Evolutionary conservation across 768 basidiomycete genomes (phyloP).

Genomic region (Stropharia rugosoannulata): DNA sequence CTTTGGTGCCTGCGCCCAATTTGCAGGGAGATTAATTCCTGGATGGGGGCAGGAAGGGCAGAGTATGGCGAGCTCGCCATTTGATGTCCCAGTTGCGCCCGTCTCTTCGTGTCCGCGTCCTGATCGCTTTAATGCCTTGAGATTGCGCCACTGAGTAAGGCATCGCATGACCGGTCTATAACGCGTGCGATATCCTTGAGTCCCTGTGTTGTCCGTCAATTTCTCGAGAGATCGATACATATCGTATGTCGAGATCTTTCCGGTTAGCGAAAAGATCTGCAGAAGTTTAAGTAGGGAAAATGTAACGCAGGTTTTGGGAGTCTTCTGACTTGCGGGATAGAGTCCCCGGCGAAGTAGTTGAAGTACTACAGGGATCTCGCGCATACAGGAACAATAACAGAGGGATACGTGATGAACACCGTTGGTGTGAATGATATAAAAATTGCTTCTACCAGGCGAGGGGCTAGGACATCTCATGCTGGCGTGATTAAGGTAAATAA

Average conservation of each 20-base stretch:
- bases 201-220: conserved; percentile 2
- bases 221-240: conserved; percentile 6
- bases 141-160: conserved; percentile 19
- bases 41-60: conserved; percentile 30
- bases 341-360: too few relatives aligned
- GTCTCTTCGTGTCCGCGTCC: conserved; percentile 21
- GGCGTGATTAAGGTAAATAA: conserved; percentile 3
- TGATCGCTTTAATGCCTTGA: conserved; percentile 23
- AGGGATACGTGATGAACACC: conserved; percentile 14
- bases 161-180: not conserved
- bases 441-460: not conserved
- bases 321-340: too few relatives aligned
- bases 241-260: not conserved
- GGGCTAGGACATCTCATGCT: not conserved
- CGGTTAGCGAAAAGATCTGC: not conserved
- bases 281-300: conserved; percentile 11
- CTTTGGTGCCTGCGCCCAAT: conserved; percentile 15
- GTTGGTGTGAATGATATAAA: conserved; percentile 12
- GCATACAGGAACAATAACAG: conserved; percentile 10
- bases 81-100: conserved; percentile 17
- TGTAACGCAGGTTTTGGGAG: too few relatives aligned
- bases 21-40: conserved; percentile 20
- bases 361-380: too few relatives aligned
- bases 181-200: not conserved
- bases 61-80: conserved; percentile 20